phyloP scores from a whole-genome alignment of 441 rosid genomes.

The Flueggea neowawraea region DNA sequence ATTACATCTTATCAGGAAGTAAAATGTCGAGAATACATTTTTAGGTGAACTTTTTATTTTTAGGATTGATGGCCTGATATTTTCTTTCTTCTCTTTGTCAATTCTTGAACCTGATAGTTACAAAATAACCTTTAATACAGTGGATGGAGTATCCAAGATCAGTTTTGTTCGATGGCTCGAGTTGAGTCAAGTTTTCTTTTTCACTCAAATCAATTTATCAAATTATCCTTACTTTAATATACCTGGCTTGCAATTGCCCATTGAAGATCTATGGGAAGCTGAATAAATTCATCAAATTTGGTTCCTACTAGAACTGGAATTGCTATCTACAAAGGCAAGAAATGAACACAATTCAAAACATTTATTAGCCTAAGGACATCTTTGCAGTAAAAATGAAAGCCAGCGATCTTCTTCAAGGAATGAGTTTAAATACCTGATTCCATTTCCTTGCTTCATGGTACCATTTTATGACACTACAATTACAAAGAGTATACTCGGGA shows the following conservation, averaged over 20 bases:
- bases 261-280: conserved; percentile 83
- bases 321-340: conserved; percentile 44
- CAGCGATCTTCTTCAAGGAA: too few relatives aligned
- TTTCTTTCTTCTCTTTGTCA: too few relatives aligned
- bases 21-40: too few relatives aligned
- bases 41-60: too few relatives aligned
- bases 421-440: conserved; percentile 69
- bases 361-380: not conserved
- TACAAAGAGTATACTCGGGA: not conserved
- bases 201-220: not conserved
- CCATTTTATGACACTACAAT: conserved; percentile 68
- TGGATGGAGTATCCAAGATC: too few relatives aligned
- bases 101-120: not conserved
- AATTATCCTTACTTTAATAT: not conserved
- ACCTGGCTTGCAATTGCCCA: conserved; percentile 95
- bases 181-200: not conserved
- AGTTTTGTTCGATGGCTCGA: too few relatives aligned
- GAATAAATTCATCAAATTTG: conserved; percentile 92
- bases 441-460: conserved; percentile 70
- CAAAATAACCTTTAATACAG: too few relatives aligned
- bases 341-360: too few relatives aligned
- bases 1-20: too few relatives aligned
- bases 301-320: conserved; percentile 69
- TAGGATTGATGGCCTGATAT: too few relatives aligned
- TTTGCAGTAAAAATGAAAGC: not conserved